phyloP scores from a whole-genome alignment of 2,329 filamentous ascomycete species.

The Colletotrichum tropicale region DNA sequence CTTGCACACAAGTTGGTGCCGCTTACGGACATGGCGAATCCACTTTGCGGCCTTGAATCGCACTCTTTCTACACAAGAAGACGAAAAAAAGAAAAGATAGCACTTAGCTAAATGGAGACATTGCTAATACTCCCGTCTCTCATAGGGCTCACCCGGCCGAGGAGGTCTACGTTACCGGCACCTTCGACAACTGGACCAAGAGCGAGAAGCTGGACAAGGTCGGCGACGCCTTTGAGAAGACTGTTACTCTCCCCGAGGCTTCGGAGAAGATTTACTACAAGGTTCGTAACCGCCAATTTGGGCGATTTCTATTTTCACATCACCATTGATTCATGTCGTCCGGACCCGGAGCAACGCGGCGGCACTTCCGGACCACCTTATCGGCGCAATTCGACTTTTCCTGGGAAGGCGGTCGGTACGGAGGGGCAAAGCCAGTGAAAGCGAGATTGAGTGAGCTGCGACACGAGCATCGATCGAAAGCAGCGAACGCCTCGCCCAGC shows the following conservation, averaged over 20 bases:
- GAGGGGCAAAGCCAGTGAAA: not conserved
- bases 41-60: not conserved
- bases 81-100: not conserved
- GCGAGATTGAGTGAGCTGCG: not conserved
- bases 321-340: not conserved
- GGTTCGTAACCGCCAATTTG: conserved; percentile 58
- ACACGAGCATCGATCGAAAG: conserved; percentile 8
- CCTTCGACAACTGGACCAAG: conserved; percentile 94
- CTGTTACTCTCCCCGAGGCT: conserved; percentile 71
- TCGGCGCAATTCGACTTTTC: not conserved
- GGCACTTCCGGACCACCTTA: not conserved
- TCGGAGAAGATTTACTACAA: conserved; percentile 89
- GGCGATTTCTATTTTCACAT: conserved; percentile 12
- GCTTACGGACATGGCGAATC: not conserved
- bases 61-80: not conserved
- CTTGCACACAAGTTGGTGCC: not conserved
- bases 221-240: conserved; percentile 78
- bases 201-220: conserved; percentile 82
- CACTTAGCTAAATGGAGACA: not conserved
- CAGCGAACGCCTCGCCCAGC: conserved; percentile 14
- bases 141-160: conserved; percentile 81
- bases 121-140: conserved; percentile 11
- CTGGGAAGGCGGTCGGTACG: not conserved
- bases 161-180: conserved; percentile 93
- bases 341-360: not conserved